Percentiles rank a stretch among this genome's conserved stretches.
Evolutionary conservation across 2,329 filamentous ascomycete species (phyloP).

Genomic region (Penicillium brevicompactum): DNA sequence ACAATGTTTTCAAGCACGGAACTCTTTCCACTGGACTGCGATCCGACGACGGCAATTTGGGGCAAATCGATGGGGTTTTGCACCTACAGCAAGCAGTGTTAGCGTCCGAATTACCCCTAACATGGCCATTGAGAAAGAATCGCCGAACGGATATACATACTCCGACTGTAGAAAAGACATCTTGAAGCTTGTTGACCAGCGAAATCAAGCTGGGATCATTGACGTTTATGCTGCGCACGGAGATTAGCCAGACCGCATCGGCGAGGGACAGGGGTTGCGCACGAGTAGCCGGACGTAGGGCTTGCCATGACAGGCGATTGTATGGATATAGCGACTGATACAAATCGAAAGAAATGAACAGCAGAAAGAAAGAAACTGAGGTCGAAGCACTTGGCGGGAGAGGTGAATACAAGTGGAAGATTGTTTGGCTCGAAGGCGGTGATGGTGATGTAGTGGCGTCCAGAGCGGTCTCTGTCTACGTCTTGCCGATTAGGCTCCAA

Average conservation of each 20-base stretch:
- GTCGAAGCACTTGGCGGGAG: constrained; percentile 10
- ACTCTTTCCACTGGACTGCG: constrained; percentile 98
- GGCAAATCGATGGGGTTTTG: constrained; percentile 99
- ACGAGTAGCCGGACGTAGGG: constrained; percentile 48
- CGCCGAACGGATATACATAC: constrained; percentile 51
- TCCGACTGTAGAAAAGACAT: constrained; percentile 98
- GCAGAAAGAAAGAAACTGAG: constrained; percentile 14
- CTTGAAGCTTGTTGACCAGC: constrained; percentile 97
- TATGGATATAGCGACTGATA: constrained; percentile 9
- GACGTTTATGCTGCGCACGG: constrained; percentile 63
- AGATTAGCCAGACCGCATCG: constrained; percentile 30
- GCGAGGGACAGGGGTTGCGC: constrained; percentile 34
- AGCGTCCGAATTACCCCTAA: constrained; percentile 17
- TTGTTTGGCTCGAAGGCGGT: constrained; percentile 31
- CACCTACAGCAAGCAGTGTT: constrained; percentile 58
- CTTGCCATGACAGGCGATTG: constrained; percentile 47
- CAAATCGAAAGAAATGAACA: constrained; percentile 7
- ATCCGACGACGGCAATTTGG: constrained; percentile 97
- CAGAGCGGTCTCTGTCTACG: constrained; percentile 3
- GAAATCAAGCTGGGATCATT: constrained; percentile 71
- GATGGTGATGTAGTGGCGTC: constrained; percentile 30
- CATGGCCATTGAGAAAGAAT: constrained; percentile 6
- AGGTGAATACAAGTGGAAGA: constrained; percentile 17
- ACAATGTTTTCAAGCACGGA: constrained; percentile 99
- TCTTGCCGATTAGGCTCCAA: constrained; percentile 3